Base-by-base conservation (phyloP, 768 basidiomycete species). In the Kwoniella botswanensis region DNA sequence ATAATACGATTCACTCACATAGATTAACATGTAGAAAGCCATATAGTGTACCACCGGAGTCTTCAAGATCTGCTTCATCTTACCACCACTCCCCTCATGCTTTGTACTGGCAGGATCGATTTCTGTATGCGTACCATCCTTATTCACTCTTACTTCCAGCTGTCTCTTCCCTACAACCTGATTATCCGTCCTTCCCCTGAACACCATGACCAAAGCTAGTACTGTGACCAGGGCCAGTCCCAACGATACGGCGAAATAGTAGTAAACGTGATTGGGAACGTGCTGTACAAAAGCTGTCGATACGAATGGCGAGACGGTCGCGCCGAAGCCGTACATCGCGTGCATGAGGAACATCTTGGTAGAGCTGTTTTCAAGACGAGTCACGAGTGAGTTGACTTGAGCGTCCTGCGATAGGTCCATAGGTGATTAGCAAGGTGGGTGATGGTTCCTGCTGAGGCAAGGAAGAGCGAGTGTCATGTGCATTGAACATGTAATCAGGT, bases 191-290 rank as follows among this genome's bases (percentile, higher is more conserved):
- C 88, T 89, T 61, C 91, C 83, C n/a, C 88, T 86, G 83, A 94
- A 93, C 3, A 91, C 88, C 2, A 75, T 67, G 2, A 86, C 72
- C 4, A 94, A 82, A 3, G 89, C 63, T 13, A 86, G 50, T 0
- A 87, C 85, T 72, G 91, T 93, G 53, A 85, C 72, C 17, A 88
- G 65, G 0, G 91, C 88, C n/a, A 94, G 73, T 1, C 88, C 90
- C 0, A 93, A 82, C 0, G 92, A 92, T 0, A 85, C 85, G 10
- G 93, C 86, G 76, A 89, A 94, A 79, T 93, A 91, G 80, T 91
- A 90, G 0, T 78, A 76, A 18, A 75, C 73, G 10, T 62, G 44
- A 9, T 35, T n/a, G 9, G 46, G 62, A 15, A 73, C 72, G 56
- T 67, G 73, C 53, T 77, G 67, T 50, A 77, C 86, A 73, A 95